Evolutionary conservation across 768 basidiomycete species (phyloP).

Genomic region (Auriscalpium vulgare): DNA sequence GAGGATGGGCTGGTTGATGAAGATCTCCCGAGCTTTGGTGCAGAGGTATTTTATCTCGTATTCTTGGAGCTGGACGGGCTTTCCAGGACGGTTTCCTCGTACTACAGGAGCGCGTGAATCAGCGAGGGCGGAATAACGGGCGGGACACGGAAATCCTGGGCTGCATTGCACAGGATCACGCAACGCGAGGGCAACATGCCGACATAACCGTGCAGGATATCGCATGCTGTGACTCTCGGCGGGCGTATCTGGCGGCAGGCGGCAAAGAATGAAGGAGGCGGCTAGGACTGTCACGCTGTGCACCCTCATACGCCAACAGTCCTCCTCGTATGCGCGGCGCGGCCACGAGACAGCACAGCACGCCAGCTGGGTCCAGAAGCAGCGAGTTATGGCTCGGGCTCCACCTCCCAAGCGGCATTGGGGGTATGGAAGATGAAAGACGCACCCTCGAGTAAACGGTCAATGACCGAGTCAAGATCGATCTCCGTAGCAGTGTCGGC

Average conservation of each 20-base stretch:
- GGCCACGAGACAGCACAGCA: neutral
- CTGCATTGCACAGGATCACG: neutral
- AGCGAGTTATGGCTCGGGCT: no score
- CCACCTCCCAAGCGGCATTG: neutral
- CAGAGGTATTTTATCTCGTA: conserved; percentile 99
- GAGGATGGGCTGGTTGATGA: conserved; percentile 97
- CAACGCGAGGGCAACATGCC: neutral
- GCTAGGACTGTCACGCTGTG: neutral
- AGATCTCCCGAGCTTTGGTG: conserved; percentile 97
- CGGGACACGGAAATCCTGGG: no score
- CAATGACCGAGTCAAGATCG: conserved; percentile 99
- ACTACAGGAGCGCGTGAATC: conserved; percentile 39
- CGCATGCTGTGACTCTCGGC: neutral
- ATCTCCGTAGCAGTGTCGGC: conserved; percentile 84
- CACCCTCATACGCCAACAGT: neutral
- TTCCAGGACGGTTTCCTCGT: conserved; percentile 96
- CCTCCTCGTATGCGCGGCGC: neutral
- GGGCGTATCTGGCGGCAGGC: neutral
- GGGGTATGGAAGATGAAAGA: conserved; percentile 12
- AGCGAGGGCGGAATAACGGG: neutral
- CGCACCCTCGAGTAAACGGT: conserved; percentile 95
- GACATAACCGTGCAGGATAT: neutral
- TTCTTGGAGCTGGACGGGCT: conserved; percentile 95
- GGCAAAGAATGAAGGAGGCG: neutral
- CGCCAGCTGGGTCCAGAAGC: neutral